Evolutionary conservation across 192 early-diverging fungal genomes (phyloP).

Genomic region (Endogone sp.): DNA sequence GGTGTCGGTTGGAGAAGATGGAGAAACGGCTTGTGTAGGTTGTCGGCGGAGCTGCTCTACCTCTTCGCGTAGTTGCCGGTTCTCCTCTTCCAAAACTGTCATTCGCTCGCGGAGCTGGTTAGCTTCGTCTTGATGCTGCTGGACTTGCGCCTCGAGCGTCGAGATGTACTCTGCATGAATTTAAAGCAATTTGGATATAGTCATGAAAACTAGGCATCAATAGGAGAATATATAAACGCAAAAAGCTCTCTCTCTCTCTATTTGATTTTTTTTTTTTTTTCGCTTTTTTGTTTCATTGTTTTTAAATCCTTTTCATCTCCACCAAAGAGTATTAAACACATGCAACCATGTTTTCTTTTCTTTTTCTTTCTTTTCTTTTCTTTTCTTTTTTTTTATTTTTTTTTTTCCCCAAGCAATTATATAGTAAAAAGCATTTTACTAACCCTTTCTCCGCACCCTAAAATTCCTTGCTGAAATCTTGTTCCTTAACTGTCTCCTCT

Average conservation of each 20-base stretch:
- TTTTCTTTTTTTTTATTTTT: too few relatives aligned
- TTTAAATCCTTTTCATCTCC: too few relatives aligned
- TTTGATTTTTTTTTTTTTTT: too few relatives aligned
- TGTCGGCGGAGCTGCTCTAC: constrained; percentile 12
- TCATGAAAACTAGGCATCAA: too few relatives aligned
- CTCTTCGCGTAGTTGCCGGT: constrained; percentile 14
- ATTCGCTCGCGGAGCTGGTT: constrained; percentile 8
- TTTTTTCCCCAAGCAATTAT: too few relatives aligned
- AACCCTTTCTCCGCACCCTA: constrained; percentile 63
- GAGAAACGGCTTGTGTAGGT: neutral
- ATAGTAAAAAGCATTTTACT: neutral
- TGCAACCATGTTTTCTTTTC: too few relatives aligned
- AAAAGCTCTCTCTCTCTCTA: too few relatives aligned
- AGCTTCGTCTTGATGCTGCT: neutral
- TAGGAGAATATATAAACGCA: too few relatives aligned
- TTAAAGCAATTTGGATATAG: too few relatives aligned
- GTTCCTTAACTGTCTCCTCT: constrained; percentile 69
- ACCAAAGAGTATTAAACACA: too few relatives aligned
- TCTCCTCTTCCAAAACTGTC: constrained; percentile 16
- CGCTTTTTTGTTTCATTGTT: too few relatives aligned
- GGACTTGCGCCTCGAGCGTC: constrained; percentile 22
- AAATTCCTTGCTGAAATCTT: constrained; percentile 76
- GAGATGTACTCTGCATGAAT: constrained; percentile 24
- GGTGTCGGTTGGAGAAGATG: neutral
- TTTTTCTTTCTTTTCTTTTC: too few relatives aligned